A percentile compares a stretch with the other conserved stretches of the same genome.
These are phyloP conservation scores for Lachnellula arida DNA, from an alignment of 2,329 filamentous ascomycete species.

Conservation along the genomic window DNA sequence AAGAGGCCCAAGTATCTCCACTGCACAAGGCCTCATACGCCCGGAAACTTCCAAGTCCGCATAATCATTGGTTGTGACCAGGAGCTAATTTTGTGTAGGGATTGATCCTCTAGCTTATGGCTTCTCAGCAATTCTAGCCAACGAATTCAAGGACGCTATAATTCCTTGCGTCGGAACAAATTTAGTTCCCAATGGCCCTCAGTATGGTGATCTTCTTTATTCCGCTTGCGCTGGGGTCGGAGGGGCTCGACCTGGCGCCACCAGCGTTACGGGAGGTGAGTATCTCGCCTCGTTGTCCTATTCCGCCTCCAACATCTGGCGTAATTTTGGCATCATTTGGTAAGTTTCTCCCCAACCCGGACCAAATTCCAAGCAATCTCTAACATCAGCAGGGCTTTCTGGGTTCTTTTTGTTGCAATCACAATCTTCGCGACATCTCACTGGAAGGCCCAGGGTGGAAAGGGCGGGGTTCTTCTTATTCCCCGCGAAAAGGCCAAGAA, in stretches of 20 bases:
- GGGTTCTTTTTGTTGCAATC: constrained; percentile 52
- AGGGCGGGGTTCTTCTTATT: constrained; percentile 52
- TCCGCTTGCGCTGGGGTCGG: constrained; percentile 55
- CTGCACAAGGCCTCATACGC: not conserved
- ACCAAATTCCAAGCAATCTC: not conserved
- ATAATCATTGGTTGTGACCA: not conserved
- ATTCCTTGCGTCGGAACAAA: constrained; percentile 47
- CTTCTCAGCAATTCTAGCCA: constrained; percentile 64
- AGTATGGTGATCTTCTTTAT: constrained; percentile 39
- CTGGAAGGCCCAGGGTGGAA: constrained; percentile 51
- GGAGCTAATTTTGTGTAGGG: constrained; percentile 52
- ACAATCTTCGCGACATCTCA: constrained; percentile 53
- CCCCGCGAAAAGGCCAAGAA: constrained; percentile 54
- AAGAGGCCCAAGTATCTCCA: not conserved
- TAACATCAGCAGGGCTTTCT: constrained; percentile 42
- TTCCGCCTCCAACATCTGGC: constrained; percentile 48
- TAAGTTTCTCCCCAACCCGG: not conserved
- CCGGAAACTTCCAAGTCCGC: not conserved
- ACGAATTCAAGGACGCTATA: constrained; percentile 60
- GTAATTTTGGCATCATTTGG: constrained; percentile 58
- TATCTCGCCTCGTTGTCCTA: constrained; percentile 54
- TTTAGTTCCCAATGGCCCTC: constrained; percentile 46
- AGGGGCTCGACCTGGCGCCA: constrained; percentile 48
- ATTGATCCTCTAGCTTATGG: constrained; percentile 65
- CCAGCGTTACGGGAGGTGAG: constrained; percentile 49